These are phyloP conservation scores for Cercophora newfieldiana DNA, from an alignment of 495 filamentous ascomycete genomes.

Conservation along the genomic window DNA sequence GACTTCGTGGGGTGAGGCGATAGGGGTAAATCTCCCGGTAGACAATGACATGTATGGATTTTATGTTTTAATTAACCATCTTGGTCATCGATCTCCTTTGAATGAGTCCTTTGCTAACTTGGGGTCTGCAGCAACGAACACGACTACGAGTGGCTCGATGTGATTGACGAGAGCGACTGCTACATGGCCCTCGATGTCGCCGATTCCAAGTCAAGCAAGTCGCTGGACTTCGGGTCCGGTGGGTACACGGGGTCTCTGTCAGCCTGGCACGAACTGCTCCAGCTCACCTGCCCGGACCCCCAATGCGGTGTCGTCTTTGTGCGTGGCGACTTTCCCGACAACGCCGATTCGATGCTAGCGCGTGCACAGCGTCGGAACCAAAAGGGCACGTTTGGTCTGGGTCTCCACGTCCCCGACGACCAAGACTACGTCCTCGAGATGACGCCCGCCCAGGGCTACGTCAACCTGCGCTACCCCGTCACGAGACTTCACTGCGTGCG, in stretches of 20 bases:
- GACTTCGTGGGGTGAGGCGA: not conserved
- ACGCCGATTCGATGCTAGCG: not conserved
- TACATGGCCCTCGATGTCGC: not conserved
- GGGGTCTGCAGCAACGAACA: not conserved
- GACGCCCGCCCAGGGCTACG: not conserved
- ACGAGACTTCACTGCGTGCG: not conserved
- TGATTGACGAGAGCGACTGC: not conserved
- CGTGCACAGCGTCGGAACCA: slow-evolving; percentile 2
- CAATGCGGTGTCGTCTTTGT: slow-evolving; percentile 3
- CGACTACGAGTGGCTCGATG: slow-evolving; percentile 2
- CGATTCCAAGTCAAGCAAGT: not conserved
- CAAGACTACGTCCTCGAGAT: not conserved
- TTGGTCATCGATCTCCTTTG: too few relatives aligned
- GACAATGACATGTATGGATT: not conserved
- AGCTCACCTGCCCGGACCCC: not conserved
- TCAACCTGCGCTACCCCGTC: not conserved
- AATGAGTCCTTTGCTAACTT: not conserved
- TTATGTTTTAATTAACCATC: too few relatives aligned
- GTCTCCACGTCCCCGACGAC: not conserved
- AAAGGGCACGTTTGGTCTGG: not conserved
- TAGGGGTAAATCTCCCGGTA: not conserved
- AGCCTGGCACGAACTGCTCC: slow-evolving; percentile 1
- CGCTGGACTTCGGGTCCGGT: not conserved
- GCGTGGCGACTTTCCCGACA: slow-evolving; percentile 6
- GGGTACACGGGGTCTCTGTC: not conserved